Evolutionary conservation across 257 asterid genomes (phyloP).

Genomic region (Penstemon davidsonii): DNA sequence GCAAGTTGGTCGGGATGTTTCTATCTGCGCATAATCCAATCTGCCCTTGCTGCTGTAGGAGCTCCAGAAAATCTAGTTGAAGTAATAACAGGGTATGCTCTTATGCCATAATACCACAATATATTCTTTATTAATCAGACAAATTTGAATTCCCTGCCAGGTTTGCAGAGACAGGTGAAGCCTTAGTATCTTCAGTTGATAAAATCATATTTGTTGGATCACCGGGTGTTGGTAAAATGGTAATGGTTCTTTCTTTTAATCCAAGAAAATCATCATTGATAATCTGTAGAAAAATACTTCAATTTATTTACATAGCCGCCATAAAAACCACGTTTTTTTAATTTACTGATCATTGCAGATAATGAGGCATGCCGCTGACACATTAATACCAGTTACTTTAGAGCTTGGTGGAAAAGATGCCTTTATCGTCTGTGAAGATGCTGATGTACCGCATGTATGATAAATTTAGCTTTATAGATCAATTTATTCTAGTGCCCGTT

Average conservation of each 20-base stretch:
- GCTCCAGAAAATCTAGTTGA: slow-evolving; percentile 99
- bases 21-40: slow-evolving; percentile 85
- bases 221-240: slow-evolving; percentile 96
- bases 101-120: slow-evolving; percentile 23
- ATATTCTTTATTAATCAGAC: slow-evolving; percentile 26
- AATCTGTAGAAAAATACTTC: slow-evolving; percentile 13
- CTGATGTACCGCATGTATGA: slow-evolving; percentile 81
- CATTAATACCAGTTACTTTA: slow-evolving; percentile 88
- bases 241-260: slow-evolving; percentile 32
- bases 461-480: slow-evolving; percentile 28
- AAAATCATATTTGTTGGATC: slow-evolving; percentile 97
- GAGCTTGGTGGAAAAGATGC: slow-evolving; percentile 99
- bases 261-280: not conserved
- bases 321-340: slow-evolving; percentile 9
- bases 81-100: slow-evolving; percentile 90
- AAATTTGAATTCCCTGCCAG: slow-evolving; percentile 47
- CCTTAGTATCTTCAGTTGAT: slow-evolving; percentile 87
- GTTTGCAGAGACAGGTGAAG: slow-evolving; percentile 99
- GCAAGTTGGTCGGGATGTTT: slow-evolving; percentile 99
- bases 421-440: slow-evolving; percentile 95
- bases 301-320: slow-evolving; percentile 18
- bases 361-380: slow-evolving; percentile 88
- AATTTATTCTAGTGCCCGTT: slow-evolving; percentile 10
- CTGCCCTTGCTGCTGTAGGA: slow-evolving; percentile 95
- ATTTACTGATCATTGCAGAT: slow-evolving; percentile 49